Conservation (phyloP, 2,329 filamentous ascomycete species). For the Stachybotrys elegans region DNA sequence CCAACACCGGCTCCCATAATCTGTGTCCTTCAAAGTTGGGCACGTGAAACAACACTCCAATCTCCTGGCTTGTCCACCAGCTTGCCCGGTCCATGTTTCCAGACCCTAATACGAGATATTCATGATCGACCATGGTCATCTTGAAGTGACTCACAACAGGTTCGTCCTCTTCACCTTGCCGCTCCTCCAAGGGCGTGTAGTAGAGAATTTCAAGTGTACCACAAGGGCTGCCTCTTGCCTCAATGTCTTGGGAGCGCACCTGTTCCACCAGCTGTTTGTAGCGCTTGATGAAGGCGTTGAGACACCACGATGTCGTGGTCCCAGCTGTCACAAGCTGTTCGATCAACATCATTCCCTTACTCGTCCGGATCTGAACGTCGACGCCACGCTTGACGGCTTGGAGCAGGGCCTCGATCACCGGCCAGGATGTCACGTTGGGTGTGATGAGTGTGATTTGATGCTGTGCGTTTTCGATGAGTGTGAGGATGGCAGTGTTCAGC, state of each 20-base stretch:
- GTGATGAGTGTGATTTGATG: conserved; percentile 64
- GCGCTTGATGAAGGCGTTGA: conserved; percentile 52
- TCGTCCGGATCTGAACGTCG: conserved; percentile 62
- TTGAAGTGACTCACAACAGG: conserved; percentile 76
- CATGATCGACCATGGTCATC: conserved; percentile 65
- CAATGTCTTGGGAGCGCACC: too few species aligned
- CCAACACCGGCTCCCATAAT: conserved; percentile 34
- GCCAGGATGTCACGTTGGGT: conserved; percentile 68
- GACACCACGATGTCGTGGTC: conserved; percentile 63
- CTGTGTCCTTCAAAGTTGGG: conserved; percentile 28
- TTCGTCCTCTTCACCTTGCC: conserved; percentile 36
- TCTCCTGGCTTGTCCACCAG: conserved; percentile 82
- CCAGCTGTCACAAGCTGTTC: conserved; percentile 79
- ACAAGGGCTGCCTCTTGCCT: conserved; percentile 33
- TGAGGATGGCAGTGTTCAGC: conserved; percentile 60
- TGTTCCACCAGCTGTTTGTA: conserved; percentile 35
- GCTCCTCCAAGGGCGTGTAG: conserved; percentile 39
- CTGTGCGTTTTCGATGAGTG: conserved; percentile 53
- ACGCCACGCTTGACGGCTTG: conserved; percentile 61
- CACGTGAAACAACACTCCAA: conserved; percentile 60
- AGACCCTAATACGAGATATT: conserved; percentile 66
- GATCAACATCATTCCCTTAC: conserved; percentile 65
- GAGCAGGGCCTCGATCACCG: conserved; percentile 58
- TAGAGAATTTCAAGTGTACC: conserved; percentile 56
- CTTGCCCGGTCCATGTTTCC: conserved; percentile 82